Percentiles rank a stretch among this genome's conserved stretches.
phyloP scores from a whole-genome alignment of 2,329 filamentous ascomycete genomes.

The Penicillium expansum region DNA sequence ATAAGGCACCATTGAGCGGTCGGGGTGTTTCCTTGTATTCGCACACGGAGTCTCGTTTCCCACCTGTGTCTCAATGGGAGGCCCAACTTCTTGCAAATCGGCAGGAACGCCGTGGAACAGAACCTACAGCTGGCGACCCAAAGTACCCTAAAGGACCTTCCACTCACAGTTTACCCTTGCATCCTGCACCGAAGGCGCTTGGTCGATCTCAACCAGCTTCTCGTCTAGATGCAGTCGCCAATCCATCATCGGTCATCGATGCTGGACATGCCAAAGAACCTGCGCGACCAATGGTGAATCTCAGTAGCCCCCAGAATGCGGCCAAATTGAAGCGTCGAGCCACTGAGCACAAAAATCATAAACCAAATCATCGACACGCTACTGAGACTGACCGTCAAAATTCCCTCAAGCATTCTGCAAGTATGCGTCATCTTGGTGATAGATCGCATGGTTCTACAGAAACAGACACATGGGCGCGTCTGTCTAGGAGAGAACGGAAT shows the following conservation, averaged over 20 bases:
- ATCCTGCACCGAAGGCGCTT: neutral
- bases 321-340: constrained; percentile 25
- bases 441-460: neutral
- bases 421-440: constrained; percentile 24
- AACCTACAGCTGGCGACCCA: neutral
- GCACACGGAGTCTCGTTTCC: constrained; percentile 30
- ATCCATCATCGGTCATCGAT: neutral
- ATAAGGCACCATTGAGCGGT: neutral
- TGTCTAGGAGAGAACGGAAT: constrained; percentile 22
- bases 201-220: neutral
- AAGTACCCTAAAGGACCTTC: neutral
- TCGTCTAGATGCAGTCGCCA: neutral
- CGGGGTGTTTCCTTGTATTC: constrained; percentile 20
- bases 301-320: neutral
- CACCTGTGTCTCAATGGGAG: constrained; percentile 40
- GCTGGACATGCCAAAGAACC: constrained; percentile 19
- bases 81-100: constrained; percentile 32
- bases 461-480: constrained; percentile 19
- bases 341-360: neutral
- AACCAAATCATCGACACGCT: neutral
- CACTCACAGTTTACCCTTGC: neutral
- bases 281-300: constrained; percentile 14
- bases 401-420: constrained; percentile 14
- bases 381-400: neutral
- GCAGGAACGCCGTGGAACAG: constrained; percentile 5